Evolutionary conservation across 202 grass and related monocot species (phyloP), one percentile per base, ranked within the genome.

Genomic region (Panicum hallii): DNA sequence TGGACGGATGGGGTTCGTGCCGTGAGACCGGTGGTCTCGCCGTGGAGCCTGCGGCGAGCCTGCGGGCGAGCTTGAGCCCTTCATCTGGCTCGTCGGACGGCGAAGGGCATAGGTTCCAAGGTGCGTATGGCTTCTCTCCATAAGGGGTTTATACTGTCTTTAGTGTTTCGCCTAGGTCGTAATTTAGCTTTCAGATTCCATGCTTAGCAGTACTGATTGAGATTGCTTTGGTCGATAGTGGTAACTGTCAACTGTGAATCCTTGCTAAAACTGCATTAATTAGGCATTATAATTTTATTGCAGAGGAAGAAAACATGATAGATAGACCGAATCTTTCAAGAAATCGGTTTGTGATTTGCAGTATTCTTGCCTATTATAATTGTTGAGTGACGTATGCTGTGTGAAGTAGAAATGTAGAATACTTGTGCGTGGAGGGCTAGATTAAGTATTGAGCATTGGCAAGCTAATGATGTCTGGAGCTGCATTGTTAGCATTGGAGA

Each of bases 21-120:
- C 73, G 14, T 34, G 55, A 64, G 71, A 83, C 49, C 63, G 67
- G 52, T 64, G 67, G 53, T 45, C n/a, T 41, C 70, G 54, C 70
- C 74, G 66, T 34, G 70, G 42, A 60, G 42, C 72, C 50, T 7
- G 12, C 67, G 49, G 32, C 58, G 72, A 60, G 20, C 22, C 44
- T 22, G 71, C 78, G 49, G 30, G 28, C 20, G 46, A 72, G 83
- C 32, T 55, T 79, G 67, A 86, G 79, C 79, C 79, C 79, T 22
- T 78, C 83, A 11, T 86, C 77, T 12, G 65, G 46, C 56, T 78
- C 79, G 45, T 70, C 80, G 36, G 81, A 70, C 50, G 78, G 67
- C 28, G 67, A 88, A 57, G 85, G 63, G 19, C 63, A 41, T 15
- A 63, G 43, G 55, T 32, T 77, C 20, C 36, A 76, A 82, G 86